Conservation (phyloP, 495 filamentous ascomycete species). For the Aspergillus sclerotiicarbonarius region DNA sequence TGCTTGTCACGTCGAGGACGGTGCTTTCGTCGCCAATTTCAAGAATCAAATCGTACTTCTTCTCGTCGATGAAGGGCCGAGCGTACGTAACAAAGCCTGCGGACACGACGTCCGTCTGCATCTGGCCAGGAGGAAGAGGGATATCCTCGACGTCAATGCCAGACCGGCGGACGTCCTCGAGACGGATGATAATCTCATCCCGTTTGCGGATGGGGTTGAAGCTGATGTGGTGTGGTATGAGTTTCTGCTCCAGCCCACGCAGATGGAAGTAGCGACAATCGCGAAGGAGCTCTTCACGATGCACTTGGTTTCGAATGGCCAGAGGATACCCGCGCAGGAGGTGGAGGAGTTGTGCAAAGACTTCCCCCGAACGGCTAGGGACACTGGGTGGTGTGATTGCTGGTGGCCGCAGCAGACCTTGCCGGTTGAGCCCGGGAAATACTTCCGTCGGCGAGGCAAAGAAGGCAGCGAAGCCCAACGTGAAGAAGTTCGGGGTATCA, state of each 20-base stretch:
- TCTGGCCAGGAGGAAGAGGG: not conserved
- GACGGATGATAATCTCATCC: slow-evolving; percentile 75
- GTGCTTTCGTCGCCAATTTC: slow-evolving; percentile 73
- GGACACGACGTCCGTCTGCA: not conserved
- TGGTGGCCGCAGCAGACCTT: slow-evolving; percentile 83
- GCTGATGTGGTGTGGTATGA: slow-evolving; percentile 75
- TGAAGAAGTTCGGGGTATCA: slow-evolving; percentile 93
- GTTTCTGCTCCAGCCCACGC: slow-evolving; percentile 81
- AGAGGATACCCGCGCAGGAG: slow-evolving; percentile 86
- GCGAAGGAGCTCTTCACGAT: slow-evolving; percentile 74
- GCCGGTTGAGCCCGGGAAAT: slow-evolving; percentile 81
- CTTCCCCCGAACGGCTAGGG: slow-evolving; percentile 73
- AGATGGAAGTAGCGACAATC: slow-evolving; percentile 94
- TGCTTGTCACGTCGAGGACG: slow-evolving; percentile 53
- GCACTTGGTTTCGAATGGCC: slow-evolving; percentile 69
- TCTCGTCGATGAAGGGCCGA: slow-evolving; percentile 78
- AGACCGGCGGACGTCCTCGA: slow-evolving; percentile 83
- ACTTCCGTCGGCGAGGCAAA: slow-evolving; percentile 76
- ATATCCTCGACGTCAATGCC: slow-evolving; percentile 63
- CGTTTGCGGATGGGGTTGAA: slow-evolving; percentile 67
- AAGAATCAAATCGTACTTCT: slow-evolving; percentile 68
- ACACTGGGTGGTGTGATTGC: slow-evolving; percentile 80
- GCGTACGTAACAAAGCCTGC: slow-evolving; percentile 70
- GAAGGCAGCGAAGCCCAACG: slow-evolving; percentile 86
- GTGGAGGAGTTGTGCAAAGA: slow-evolving; percentile 81